These are phyloP conservation scores for Sarcodon aspratus DNA, from an alignment of 768 basidiomycete species.

Conservation along the genomic window DNA sequence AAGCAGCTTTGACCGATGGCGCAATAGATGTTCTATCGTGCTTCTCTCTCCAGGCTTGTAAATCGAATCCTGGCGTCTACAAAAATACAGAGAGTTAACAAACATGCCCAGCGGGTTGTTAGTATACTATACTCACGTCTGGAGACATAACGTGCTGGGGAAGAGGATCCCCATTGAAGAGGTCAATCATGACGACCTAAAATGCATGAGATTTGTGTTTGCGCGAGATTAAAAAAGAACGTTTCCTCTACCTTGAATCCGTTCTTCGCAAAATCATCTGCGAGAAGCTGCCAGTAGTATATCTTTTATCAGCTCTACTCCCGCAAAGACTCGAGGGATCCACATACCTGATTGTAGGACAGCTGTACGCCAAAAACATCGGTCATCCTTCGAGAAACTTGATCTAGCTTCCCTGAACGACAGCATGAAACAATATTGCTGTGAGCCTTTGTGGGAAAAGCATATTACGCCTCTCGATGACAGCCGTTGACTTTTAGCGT, in stretches of 20 bases:
- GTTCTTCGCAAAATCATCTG: constrained; percentile 21
- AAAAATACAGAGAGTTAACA: constrained; percentile 23
- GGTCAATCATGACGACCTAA: constrained; percentile 12
- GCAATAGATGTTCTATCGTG: neutral
- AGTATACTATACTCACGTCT: no score
- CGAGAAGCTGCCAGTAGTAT: constrained; percentile 12
- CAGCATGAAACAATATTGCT: no score
- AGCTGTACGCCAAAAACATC: constrained; percentile 21
- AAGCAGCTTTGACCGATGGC: constrained; percentile 9
- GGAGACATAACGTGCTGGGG: constrained; percentile 4
- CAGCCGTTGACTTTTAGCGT: no score
- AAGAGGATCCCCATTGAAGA: constrained; percentile 15
- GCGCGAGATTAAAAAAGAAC: no score
- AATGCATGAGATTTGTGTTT: no score
- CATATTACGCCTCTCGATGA: no score
- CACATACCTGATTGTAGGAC: constrained; percentile 16
- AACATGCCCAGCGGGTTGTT: constrained; percentile 23
- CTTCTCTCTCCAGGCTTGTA: no score
- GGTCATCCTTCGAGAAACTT: no score
- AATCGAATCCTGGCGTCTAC: constrained; percentile 6
- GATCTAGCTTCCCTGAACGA: no score
- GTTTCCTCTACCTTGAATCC: constrained; percentile 12
- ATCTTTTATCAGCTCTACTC: no score
- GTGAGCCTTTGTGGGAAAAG: no score
- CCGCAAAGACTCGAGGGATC: no score